Evolutionary conservation across 1,139 yeast genomes (phyloP).

Genomic region (Kodamaea fungicola): DNA sequence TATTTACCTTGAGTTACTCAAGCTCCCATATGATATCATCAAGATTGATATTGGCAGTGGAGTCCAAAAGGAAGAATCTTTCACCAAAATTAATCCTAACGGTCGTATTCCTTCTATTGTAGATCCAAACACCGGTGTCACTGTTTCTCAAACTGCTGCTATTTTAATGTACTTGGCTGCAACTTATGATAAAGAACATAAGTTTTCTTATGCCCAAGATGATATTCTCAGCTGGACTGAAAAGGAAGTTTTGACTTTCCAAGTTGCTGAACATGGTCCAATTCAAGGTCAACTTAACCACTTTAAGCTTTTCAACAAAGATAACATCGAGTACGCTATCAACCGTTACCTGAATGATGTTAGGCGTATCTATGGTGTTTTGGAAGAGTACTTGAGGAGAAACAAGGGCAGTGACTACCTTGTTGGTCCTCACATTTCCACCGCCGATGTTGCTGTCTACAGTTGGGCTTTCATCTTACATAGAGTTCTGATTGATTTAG

Average conservation of each 20-base stretch:
- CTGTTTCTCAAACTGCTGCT: conserved; percentile 57
- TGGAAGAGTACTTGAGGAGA: conserved; percentile 43
- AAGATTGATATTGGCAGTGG: conserved; percentile 36
- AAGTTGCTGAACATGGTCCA: conserved; percentile 59
- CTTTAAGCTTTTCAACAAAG: conserved; percentile 42
- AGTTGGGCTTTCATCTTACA: conserved; percentile 30
- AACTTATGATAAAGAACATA: conserved; percentile 52
- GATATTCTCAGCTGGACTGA: conserved; percentile 47
- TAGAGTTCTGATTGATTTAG: conserved; percentile 30
- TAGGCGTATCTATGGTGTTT: conserved; percentile 49
- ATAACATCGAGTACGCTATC: conserved; percentile 50
- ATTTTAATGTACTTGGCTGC: conserved; percentile 55
- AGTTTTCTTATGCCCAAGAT: conserved; percentile 44
- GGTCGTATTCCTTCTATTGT: conserved; percentile 60
- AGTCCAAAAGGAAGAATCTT: conserved; percentile 53
- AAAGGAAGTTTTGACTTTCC: conserved; percentile 52
- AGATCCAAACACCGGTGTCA: conserved; percentile 41
- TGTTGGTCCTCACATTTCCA: conserved; percentile 53
- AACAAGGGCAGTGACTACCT: conserved; percentile 41
- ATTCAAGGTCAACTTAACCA: conserved; percentile 58
- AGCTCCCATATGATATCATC: conserved; percentile 44
- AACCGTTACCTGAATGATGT: conserved; percentile 50
- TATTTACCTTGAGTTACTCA: conserved; percentile 45
- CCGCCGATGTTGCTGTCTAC: conserved; percentile 50
- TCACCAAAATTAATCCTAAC: conserved; percentile 52